Base-by-base conservation (phyloP, 768 basidiomycete genomes). In the Imleria badia region DNA sequence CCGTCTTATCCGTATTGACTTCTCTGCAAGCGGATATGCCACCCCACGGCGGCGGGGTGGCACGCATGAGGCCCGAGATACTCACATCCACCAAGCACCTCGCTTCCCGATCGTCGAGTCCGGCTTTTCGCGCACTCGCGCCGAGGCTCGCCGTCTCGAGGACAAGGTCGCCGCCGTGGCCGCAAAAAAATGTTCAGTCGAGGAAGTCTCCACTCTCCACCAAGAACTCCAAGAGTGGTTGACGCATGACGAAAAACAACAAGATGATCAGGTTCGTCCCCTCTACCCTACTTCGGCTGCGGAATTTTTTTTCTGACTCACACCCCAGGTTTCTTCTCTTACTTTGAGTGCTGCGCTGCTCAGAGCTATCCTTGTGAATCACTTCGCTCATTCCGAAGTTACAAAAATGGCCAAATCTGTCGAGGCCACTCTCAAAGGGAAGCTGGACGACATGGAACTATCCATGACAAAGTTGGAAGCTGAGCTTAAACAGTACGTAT, bases 141-240 rank as follows among this genome's bases (percentile, higher is more conserved):
- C 63, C 61, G 83, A 87, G 56, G 85, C 82, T 53, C 84, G 84
- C 36, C 75, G 81, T 58, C 77, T 92, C 52, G 90, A 92, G 72
- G 83, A 84, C 73, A 89, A 83, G 72, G 88, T 92, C 53, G 84
- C 84, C 52, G 81, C 79, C 64, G 85, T 91, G 62, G 90, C 90
- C 33, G 81, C 83, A 14, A 89, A 89, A 82, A 91, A 89, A 79
- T 90, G 87, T 74, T 89, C 88, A 36, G 89, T 92, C 56, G 90
- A 91, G 70, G 90, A 92, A 75, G 87, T 92, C 48, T 81, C 84
- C 48, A 75, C 79, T 55, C 81, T 92, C 59, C 87, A 89, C 73
- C 81, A 84, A 66, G 90, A 92, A 73, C 78, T 92, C 58, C 81
- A 89, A 68, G 82, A 83, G 56, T 92, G 88, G 88, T 71, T 92